These are phyloP conservation scores for Diplodia seriata DNA, from an alignment of 2,329 filamentous ascomycete genomes.

Conservation along the genomic window DNA sequence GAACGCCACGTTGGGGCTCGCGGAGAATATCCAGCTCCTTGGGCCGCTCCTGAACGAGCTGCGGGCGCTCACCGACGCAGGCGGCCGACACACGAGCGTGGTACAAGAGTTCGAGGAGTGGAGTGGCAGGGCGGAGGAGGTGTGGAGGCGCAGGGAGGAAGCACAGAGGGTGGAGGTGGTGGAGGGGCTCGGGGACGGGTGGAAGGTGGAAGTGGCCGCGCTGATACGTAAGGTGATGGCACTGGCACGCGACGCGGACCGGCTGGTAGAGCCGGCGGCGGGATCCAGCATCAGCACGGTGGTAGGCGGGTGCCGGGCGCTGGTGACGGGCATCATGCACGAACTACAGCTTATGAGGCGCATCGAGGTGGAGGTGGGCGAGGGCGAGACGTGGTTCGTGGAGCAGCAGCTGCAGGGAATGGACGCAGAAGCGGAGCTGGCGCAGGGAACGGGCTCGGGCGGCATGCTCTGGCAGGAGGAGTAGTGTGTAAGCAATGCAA, in stretches of 20 bases:
- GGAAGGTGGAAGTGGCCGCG: conserved; percentile 45
- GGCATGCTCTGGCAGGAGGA: conserved; percentile 4
- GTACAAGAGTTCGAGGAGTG: conserved; percentile 45
- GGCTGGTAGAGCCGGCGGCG: conserved; percentile 39
- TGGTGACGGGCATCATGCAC: conserved; percentile 43
- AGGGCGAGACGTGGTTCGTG: conserved; percentile 47
- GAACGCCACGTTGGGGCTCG: conserved; percentile 40
- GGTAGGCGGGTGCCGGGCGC: conserved; percentile 40
- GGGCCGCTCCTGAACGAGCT: conserved; percentile 48
- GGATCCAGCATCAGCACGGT: conserved; percentile 46
- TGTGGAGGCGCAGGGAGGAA: conserved; percentile 38
- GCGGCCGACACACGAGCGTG: conserved; percentile 44
- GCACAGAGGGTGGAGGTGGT: conserved; percentile 30
- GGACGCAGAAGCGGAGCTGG: not conserved
- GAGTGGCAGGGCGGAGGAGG: conserved; percentile 42
- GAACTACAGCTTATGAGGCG: conserved; percentile 46
- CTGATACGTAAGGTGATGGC: conserved; percentile 45
- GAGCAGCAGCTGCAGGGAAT: conserved; percentile 36
- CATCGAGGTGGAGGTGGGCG: conserved; percentile 43
- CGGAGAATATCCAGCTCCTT: conserved; percentile 46
- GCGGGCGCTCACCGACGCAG: conserved; percentile 42
- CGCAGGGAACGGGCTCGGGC: not conserved
- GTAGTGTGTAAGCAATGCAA: conserved; percentile 30
- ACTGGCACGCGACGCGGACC: conserved; percentile 44
- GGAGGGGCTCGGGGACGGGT: conserved; percentile 44